Evolutionary conservation across 441 rosid species (phyloP).

Genomic region (Gossypium laxum): DNA sequence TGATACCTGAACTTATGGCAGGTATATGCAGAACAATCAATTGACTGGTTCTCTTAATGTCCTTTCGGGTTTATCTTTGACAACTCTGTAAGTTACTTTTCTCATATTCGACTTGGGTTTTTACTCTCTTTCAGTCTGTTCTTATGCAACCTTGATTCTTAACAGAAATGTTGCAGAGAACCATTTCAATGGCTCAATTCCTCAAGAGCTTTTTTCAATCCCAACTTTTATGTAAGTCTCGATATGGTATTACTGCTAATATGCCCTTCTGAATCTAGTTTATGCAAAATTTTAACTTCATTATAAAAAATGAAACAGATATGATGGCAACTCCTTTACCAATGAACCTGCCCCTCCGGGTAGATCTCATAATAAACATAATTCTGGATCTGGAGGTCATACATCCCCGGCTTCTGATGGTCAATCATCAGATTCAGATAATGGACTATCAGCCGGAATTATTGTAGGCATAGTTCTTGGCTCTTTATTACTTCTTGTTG

Average conservation of each 20-base stretch:
- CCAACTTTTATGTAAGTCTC: conserved; percentile 56
- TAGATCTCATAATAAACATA: conserved; percentile 35
- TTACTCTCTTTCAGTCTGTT: background rate
- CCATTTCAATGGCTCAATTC: conserved; percentile 76
- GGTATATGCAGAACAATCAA: conserved; percentile 82
- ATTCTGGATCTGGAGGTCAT: conserved; percentile 34
- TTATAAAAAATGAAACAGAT: conserved; percentile 45
- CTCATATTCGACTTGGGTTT: background rate
- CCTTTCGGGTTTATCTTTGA: conserved; percentile 56
- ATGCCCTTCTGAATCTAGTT: background rate
- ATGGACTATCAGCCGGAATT: conserved; percentile 49
- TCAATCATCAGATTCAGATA: conserved; percentile 36
- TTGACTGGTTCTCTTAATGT: conserved; percentile 69
- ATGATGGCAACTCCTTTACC: conserved; percentile 70
- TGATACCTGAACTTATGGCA: conserved; percentile 34
- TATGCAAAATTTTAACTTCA: conserved; percentile 15
- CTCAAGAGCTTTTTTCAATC: conserved; percentile 56
- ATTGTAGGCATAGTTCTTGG: conserved; percentile 58
- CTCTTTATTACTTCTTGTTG: conserved; percentile 39
- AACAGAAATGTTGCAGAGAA: conserved; percentile 86
- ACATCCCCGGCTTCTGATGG: conserved; percentile 28
- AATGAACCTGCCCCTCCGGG: conserved; percentile 75
- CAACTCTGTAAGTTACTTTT: conserved; percentile 55
- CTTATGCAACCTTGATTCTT: conserved; percentile 18
- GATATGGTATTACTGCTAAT: conserved; percentile 3